Evolutionary conservation across 495 filamentous ascomycete species (phyloP), one percentile per base, ranked within the genome.

Genomic region (Penicillium steckii): DNA sequence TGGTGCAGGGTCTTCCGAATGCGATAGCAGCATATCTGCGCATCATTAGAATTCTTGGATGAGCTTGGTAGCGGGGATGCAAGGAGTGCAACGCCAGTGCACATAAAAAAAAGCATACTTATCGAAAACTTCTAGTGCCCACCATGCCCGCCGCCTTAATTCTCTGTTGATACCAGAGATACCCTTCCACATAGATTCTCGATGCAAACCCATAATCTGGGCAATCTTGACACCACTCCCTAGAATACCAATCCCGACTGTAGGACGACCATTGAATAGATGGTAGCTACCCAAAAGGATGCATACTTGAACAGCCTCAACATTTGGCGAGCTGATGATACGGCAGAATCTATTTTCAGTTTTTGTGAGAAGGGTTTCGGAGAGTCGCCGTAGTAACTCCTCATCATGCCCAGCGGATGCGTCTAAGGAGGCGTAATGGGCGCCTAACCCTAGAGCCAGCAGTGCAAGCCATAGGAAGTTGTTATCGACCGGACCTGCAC

Each of bases 271-370:
- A 35, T 57, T 57, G 44, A 53, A 57, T 2, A 57, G 17, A 32
- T 48, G 35, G 29, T 48, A 57, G 24, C 49, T 57, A 7, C 54
- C 49, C 26, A 57, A 21, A 9, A 57, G 33, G 15, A 57, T 35
- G 26, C 54, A 57, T 19, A 57, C 18, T 32, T 57, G 54, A 22
- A 57, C 54, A n/a, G 54, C 41, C 40, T 57, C 54, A 8, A 46
- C 47, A 52, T 50, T 52, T 22, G 54, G 29, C 4, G 29, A 47
- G 25, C 40, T 48, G 46, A 57, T 46, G 27, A 57, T 57, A 4
- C 15, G 7, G 5, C 27, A 32, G 32, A 57, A 46, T 30, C 21
- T 52, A 8, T 46, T 13, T 51, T 57, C 54, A 25, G 47, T 24
- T 22, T 35, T 38, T 13, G 19, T 15, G 12, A 57, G 48, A 22